Evolutionary conservation across 2,329 filamentous ascomycete genomes (phyloP), one percentile per base, ranked within the genome.

Genomic region (Neofusicoccum umdonicola): DNA sequence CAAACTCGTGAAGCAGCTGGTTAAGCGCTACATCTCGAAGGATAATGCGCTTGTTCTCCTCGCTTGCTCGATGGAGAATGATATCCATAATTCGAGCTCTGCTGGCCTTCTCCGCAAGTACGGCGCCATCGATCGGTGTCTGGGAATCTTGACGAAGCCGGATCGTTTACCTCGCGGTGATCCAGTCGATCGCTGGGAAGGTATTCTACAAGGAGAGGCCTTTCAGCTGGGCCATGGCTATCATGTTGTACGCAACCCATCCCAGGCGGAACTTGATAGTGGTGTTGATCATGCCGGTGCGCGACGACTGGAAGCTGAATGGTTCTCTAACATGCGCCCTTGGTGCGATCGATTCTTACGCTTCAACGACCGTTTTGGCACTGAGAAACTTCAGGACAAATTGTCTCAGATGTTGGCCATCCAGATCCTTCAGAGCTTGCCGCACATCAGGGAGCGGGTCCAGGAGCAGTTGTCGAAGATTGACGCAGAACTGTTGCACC

Each of bases 91-190:
- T 13, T 94, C 90, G 0, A 88, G 84, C 0, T 90, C 91, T 0
- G 87, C 90, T 11, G 83, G 84, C 0, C 81, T 92, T 2, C 86
- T 93, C 1, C 67, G 66, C 0, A 51, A 71, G 0, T 65, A 69
- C 1, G 68, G 71, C 1, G 80, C 68, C 77, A 85, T 35, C 74
- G 83, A 47, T 7, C 75, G 81, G 1, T 78, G 74, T 34, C 73
- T 81, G 13, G 79, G 91, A 0, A 90, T 96, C 0, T 82, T 97
- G 15, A 97, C 93, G 0, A 97, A 96, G 71, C 92, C 93, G 0
- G 93, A 97, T 67, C 83, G 90, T 0, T 77, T 93, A 0, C 84
- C 87, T 0, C 73, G 77, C 0, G 82, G 82, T 0, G 80, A 83
- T 1, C 78, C 77, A 0, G 79, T 85, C 0, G 76, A 81, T 0